Percentiles rank a stretch among this genome's conserved stretches.
Conservation (phyloP, 805 yeast species). For the Metschnikowia aberdeeniae region DNA sequence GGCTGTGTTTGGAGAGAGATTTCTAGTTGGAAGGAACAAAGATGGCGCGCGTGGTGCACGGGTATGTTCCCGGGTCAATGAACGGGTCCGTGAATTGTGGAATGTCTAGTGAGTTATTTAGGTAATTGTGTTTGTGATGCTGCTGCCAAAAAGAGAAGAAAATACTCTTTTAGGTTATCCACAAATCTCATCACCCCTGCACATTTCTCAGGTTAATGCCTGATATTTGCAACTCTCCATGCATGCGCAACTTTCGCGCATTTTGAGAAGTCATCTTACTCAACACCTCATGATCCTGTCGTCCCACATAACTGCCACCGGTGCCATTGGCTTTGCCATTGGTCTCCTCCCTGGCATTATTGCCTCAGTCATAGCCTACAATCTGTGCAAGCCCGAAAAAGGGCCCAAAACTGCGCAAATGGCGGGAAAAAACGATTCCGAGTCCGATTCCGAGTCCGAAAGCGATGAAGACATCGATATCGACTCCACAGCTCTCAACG, state of each 20-base stretch:
- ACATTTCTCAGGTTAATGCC: no score
- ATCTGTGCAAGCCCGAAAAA: no score
- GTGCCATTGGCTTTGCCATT: conserved; percentile 34
- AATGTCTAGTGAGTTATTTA: no score
- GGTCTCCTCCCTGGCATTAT: conserved; percentile 22
- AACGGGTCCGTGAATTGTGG: no score
- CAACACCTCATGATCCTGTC: conserved; percentile 3
- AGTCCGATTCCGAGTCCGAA: neutral
- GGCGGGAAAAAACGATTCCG: neutral
- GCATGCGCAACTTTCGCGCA: neutral
- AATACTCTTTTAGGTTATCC: no score
- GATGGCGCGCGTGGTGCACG: neutral
- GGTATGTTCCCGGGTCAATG: no score
- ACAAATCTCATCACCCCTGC: no score
- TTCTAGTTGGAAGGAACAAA: no score
- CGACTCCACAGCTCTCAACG: conserved; percentile 57
- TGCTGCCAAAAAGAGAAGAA: no score
- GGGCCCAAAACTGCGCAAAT: neutral
- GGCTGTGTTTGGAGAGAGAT: neutral
- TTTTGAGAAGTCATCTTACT: no score
- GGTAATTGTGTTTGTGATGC: no score
- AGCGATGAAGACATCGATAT: conserved; percentile 47
- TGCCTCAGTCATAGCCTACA: no score
- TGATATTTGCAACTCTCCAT: neutral
- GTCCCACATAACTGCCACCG: conserved; percentile 19